Base-by-base conservation (phyloP, 805 yeast genomes). In the Kurtzmaniella cleridarum region DNA sequence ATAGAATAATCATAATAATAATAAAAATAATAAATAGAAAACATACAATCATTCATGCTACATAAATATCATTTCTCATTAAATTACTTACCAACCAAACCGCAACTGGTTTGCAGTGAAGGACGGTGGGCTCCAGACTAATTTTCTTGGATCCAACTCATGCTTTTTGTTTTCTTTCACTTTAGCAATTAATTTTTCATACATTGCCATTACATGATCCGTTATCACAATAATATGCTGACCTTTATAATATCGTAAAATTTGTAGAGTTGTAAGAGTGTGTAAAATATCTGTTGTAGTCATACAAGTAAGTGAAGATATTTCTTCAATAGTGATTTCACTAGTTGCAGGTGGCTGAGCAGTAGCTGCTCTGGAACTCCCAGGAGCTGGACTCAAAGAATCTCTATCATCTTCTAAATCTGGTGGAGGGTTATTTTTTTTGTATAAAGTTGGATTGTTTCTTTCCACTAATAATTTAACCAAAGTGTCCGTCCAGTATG, bases 221-320 rank as follows among this genome's bases (percentile, higher is more conserved):
- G 95, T 91, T 38, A 93, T 60, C 14, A 93, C 88, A 27, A 83
- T 79, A 34, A 82, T 80, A 60, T 93, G 97, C 63, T 93, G 98
- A 13, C 98, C 98, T 59, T 89, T 89, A 62, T 89, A 89, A 55
- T 91, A 93, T 51, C 89, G 76, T 49, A 95, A 69, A 73, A 93
- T 88, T 54, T 86, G 90, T 54, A 89, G 69, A 2, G 96, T 87
- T 50, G 93, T 93, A 40, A 95, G 75, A 0, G 98, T 93, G 58
- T 93, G 97, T 35, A 93, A 65, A 38, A 93, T 87, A 62, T 93
- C 98, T 2, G 95, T 85, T 1, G 98, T 89, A 9, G 98, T 93
- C 96, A 93, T 91, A 11, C 97, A 78, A 0, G 98, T 87, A 36
- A 79, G 63, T 10, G 81, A 69, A 26, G 96, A 83, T 13, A 93